Base-by-base conservation (phyloP, 1,139 yeast genomes). In the Saccharomyces hybrid region DNA sequence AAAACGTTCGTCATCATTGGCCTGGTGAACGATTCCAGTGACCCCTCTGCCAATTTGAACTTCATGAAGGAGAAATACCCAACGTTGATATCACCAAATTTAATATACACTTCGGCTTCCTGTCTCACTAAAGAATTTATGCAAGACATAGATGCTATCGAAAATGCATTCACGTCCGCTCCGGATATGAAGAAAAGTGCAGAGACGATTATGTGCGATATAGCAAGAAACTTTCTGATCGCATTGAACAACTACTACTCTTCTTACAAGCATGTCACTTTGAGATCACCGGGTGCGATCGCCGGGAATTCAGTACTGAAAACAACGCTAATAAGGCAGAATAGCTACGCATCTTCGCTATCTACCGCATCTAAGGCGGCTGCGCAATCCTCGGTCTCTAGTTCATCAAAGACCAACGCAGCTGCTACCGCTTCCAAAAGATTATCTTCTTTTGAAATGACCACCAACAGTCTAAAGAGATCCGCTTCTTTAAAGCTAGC, bases 1-100 rank as follows among this genome's bases (percentile, higher is more conserved):
- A 89, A 89, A 67, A 79, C 84, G 0, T 83, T 86, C 59, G 75
- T 84, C 5, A 75, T 87, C 0, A 65, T 91, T 38, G 97, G 95
- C 0, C 50, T 69, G n/a, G 62, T 65, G n/a, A 64, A 62, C 48
- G 64, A 73, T 25, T 64, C 62, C 1, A 55, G 66, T 14, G 68
- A 70, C 5, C 66, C 73, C 5, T 66, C 66, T 5, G 62, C 62
- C 1, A 69, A 71, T 46, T 60, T 78, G 46, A 61, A 62, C 2
- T 65, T 68, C 16, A 67, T 84, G 53, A 72, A 74, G 50, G 73
- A 71, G 52, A 63, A 66, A 31, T 82, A 80, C 65, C 83, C 89
- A 0, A 74, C 80, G 14, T 79, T 88, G 1, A 79, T 89, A 16
- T 78, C 83, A 13, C 90, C 86, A 60, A 81, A 81, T 57, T 59